Conservation (phyloP, 23 red algal species). For the Pyropia yezoensis region DNA sequence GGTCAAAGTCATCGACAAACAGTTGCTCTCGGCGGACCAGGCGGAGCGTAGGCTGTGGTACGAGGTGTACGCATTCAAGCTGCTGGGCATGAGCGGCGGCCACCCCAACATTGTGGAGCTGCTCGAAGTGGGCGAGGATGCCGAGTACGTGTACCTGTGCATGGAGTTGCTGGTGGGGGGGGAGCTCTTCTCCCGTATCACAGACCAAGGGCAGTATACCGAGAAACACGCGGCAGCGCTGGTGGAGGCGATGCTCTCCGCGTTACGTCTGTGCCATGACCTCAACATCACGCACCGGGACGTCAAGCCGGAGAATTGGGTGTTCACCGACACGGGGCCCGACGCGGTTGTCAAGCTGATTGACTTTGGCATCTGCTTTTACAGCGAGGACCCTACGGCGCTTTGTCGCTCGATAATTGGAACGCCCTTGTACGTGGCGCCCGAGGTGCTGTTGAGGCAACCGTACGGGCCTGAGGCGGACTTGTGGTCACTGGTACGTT, state of each 20-base stretch:
- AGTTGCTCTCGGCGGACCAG: too few relatives aligned
- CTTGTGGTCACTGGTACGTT: conserved; percentile 62
- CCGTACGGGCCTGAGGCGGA: conserved; percentile 88
- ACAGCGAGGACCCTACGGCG: conserved; percentile 53
- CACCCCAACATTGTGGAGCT: conserved; percentile 70
- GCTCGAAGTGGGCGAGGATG: conserved; percentile 74
- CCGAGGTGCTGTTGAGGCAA: conserved; percentile 85
- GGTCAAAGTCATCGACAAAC: too few relatives aligned
- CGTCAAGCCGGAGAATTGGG: conserved; percentile 90
- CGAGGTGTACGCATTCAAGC: too few relatives aligned
- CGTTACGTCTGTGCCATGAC: conserved; percentile 63
- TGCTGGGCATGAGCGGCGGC: conserved; percentile 37
- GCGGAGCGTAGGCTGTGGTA: too few relatives aligned
- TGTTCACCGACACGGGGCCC: conserved; percentile 36
- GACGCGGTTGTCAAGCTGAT: conserved; percentile 73
- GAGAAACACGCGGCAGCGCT: conserved; percentile 66
- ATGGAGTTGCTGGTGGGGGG: conserved; percentile 79
- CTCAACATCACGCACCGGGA: conserved; percentile 73
- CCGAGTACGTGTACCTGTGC: conserved; percentile 64
- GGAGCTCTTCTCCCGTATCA: conserved; percentile 71
- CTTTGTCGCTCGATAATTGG: conserved; percentile 61
- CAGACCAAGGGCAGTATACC: conserved; percentile 62
- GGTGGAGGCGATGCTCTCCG: conserved; percentile 56
- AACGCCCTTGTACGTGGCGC: conserved; percentile 96
- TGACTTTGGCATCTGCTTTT: conserved; percentile 83